Base-by-base conservation (phyloP, 352 stramenopile species). In the Pythium myriotylum region DNA sequence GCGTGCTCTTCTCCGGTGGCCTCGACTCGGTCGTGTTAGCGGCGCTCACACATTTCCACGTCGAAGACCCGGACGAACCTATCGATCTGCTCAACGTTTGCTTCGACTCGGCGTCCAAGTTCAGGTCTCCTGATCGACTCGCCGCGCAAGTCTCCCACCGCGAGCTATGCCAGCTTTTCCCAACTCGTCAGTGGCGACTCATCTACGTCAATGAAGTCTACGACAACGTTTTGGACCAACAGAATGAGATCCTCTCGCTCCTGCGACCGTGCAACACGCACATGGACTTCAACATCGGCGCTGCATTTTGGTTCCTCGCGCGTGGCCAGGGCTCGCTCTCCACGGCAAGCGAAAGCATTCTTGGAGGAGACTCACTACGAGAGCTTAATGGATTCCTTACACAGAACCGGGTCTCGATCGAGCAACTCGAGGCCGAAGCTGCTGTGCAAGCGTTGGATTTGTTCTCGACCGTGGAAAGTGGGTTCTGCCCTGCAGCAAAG, bases 221-320 rank as follows among this genome's bases (percentile, higher is more conserved):
- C 60, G 57, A 69, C 10, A 76, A 94, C 39, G 88, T 98, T 13
- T 52, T 79, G 19, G 59, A 63, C 14, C 19, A 77, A 9, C 89
- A 97, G 67, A 41, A 54, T 20, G 72, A 84, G 41, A 78, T 99
- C 2, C 60, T 80, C 24, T 67, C 63, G 22, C 73, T 99, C 0
- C 90, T 98, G 59, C 46, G 70, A 54, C 91, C 96, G 22, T 87
- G 93, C 39, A 79, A 88, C 13, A 97, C 87, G 2, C 89, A 97
- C 49, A 99, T 99, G 97, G 96, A 99, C 77, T 97, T 99, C 41
- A 99, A 99, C 72, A 98, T 99, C 67, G 96, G 79, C 14, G 83
- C 86, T 1, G 97, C 96, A 23, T 94, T 99, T 62, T 99, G 90
- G 89, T 98, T 98, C 73, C 92, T 97, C 22, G 83, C 92, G 35